phyloP scores from a whole-genome alignment of 345 rosid genomes.

The Eucalyptus cloeziana region DNA sequence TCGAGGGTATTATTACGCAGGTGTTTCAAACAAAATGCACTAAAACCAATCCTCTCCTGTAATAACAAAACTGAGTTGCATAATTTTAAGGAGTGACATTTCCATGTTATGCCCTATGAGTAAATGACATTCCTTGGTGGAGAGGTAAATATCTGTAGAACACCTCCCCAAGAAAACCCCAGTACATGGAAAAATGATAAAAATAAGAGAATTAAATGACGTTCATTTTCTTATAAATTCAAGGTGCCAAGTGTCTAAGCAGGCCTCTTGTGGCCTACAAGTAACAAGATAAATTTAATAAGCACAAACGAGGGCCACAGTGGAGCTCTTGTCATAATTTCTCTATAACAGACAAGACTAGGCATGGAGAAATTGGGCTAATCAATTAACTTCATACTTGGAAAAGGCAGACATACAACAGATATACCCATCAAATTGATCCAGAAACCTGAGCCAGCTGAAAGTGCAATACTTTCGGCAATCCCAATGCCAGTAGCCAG shows the following conservation, averaged over 20 bases:
- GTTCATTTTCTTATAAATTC: neutral
- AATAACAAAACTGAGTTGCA: neutral
- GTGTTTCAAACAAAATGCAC: neutral
- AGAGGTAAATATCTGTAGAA: neutral
- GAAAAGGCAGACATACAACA: slow-evolving; percentile 50
- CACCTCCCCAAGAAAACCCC: neutral
- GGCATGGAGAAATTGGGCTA: neutral
- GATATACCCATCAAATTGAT: slow-evolving; percentile 92
- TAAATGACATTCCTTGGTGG: neutral
- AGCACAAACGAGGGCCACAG: neutral
- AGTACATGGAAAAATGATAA: neutral
- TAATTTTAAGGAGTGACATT: neutral
- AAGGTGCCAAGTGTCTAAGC: neutral
- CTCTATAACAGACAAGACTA: neutral
- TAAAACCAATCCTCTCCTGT: neutral
- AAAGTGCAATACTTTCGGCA: slow-evolving; percentile 70
- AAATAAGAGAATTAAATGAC: neutral
- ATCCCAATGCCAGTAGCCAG: slow-evolving; percentile 79
- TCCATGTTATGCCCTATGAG: neutral
- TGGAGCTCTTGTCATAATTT: neutral
- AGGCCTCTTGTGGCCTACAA: neutral
- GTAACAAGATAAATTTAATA: neutral
- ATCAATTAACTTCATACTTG: neutral
- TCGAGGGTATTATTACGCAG: neutral
- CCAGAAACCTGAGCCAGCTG: slow-evolving; percentile 62